A percentile compares a stretch with the other conserved stretches of the same genome.
Conservation (phyloP, 2,329 filamentous ascomycete species). For the Colletotrichum siamense region DNA sequence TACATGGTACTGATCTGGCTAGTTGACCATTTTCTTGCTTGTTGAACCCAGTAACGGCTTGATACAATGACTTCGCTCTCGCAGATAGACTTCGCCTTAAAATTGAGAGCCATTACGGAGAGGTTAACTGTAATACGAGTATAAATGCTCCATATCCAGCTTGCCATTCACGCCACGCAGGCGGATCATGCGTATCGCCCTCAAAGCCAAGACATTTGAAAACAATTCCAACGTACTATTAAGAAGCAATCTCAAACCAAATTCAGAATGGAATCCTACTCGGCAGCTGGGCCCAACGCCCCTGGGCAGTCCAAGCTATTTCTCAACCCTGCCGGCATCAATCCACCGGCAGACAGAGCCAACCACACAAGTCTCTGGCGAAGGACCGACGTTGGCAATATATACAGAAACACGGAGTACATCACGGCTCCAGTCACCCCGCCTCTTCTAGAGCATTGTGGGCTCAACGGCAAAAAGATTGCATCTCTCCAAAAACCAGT, state of each 20-base stretch:
- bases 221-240: not conserved
- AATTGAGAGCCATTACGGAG: not conserved
- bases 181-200: rapidly evolving
- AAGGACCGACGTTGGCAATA: not conserved
- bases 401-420: not conserved
- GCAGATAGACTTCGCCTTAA: not conserved
- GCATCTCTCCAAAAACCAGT: not conserved
- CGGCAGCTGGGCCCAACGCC: not conserved
- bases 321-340: not conserved
- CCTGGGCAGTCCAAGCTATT: not conserved
- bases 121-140: not conserved
- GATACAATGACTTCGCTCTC: not conserved
- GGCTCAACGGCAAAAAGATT: not conserved
- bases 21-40: not conserved
- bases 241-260: not conserved
- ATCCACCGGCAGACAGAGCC: not conserved
- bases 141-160: not conserved
- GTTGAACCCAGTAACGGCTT: not conserved
- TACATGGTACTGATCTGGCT: not conserved
- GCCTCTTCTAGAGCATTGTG: not conserved
- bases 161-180: too few relatives aligned
- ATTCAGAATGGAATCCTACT: not conserved
- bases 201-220: not conserved
- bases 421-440: not conserved
- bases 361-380: not conserved